Conservation (phyloP, 1,139 yeast species). For the Arxiozyma slooffiae region DNA sequence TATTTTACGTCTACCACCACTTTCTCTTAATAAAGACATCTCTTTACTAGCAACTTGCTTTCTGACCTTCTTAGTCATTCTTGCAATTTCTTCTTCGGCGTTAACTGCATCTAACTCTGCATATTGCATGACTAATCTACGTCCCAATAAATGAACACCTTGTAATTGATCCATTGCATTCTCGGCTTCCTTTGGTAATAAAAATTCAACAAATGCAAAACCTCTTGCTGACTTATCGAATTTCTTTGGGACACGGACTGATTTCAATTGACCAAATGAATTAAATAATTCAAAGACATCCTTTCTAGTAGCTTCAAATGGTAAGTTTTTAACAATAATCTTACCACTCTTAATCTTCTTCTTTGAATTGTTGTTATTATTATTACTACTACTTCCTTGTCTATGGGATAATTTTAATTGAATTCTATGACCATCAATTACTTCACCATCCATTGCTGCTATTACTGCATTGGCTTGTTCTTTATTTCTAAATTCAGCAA, state of each 20-base stretch:
- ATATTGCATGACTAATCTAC: slow-evolving; percentile 89
- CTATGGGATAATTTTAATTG: slow-evolving; percentile 85
- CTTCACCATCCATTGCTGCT: slow-evolving; percentile 61
- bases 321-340: slow-evolving; percentile 89
- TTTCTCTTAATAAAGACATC: slow-evolving; percentile 54
- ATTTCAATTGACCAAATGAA: slow-evolving; percentile 86
- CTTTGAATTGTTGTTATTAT: slow-evolving; percentile 15
- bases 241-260: slow-evolving; percentile 93
- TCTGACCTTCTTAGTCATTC: slow-evolving; percentile 77
- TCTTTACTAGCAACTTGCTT: slow-evolving; percentile 74
- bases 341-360: slow-evolving; percentile 46
- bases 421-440: slow-evolving; percentile 80
- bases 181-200: slow-evolving; percentile 84
- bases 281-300: slow-evolving; percentile 86
- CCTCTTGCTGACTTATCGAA: slow-evolving; percentile 94
- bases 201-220: slow-evolving; percentile 92
- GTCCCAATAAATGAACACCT: slow-evolving; percentile 94
- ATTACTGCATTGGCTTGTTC: slow-evolving; percentile 75
- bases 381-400: slow-evolving; percentile 34
- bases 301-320: slow-evolving; percentile 89
- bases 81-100: slow-evolving; percentile 83
- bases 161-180: slow-evolving; percentile 88
- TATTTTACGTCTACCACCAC: slow-evolving; percentile 67
- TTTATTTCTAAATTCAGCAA: slow-evolving; percentile 74
- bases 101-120: slow-evolving; percentile 76